Conservation (phyloP, 306 rosid genomes). For the Castanea mollissima region DNA sequence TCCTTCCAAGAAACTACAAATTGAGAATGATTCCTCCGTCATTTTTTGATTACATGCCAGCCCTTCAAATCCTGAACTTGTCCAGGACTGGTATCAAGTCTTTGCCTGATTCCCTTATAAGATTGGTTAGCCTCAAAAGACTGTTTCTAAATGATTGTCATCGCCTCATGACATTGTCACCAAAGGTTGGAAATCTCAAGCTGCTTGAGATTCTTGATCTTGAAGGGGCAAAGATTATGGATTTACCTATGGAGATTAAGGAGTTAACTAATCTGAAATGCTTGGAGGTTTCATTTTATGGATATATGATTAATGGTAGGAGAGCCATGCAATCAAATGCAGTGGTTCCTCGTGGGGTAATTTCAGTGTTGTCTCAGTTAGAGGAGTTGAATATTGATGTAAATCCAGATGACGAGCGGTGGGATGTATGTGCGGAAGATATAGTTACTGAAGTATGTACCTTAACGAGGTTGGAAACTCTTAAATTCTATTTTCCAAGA, state of each 20-base stretch:
- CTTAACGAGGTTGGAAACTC: background rate
- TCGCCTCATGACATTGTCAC: background rate
- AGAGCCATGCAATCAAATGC: background rate
- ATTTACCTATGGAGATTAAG: background rate
- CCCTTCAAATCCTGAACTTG: background rate
- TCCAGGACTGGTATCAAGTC: background rate
- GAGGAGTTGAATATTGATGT: conserved; percentile 8
- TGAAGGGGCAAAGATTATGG: background rate
- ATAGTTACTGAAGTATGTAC: background rate
- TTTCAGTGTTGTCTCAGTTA: background rate
- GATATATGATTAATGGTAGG: background rate
- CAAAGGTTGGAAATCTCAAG: background rate
- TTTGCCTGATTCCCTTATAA: background rate
- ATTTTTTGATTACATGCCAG: background rate
- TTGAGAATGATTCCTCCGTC: background rate
- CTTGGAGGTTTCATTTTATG: background rate
- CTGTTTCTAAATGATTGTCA: background rate
- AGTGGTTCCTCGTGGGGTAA: background rate
- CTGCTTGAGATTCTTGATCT: background rate
- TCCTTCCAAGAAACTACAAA: background rate
- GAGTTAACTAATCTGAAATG: background rate
- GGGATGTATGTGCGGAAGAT: background rate
- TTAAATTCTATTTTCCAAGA: background rate
- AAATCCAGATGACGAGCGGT: background rate
- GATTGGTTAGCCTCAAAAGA: background rate